Evolutionary conservation across 306 rosid species (phyloP).

Genomic region (Betula pendula): DNA sequence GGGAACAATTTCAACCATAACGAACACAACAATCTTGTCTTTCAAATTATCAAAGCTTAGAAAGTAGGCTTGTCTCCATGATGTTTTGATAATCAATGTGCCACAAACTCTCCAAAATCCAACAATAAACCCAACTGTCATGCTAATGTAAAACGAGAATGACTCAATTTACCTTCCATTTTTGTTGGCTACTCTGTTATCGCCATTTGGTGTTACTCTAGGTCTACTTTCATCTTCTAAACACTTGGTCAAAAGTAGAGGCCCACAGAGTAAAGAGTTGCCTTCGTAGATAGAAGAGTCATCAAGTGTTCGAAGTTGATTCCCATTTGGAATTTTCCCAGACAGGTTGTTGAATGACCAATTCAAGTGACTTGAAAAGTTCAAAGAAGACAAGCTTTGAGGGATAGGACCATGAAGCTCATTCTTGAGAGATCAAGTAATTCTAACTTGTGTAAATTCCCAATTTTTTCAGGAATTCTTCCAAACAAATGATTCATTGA

Average conservation of each 20-base stretch:
- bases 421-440: constrained; percentile 19
- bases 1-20: background rate
- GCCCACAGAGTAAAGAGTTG: constrained; percentile 7
- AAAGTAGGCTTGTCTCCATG: constrained; percentile 24
- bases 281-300: constrained; percentile 14
- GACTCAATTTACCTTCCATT: background rate
- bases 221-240: too few species aligned
- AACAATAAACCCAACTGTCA: background rate
- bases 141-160: background rate
- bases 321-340: constrained; percentile 11
- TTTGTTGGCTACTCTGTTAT: too few species aligned
- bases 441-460: background rate
- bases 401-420: constrained; percentile 7
- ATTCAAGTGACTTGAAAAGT: constrained; percentile 17
- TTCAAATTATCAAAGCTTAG: background rate
- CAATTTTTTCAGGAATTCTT: constrained; percentile 6
- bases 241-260: background rate
- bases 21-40: background rate
- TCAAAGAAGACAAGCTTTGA: constrained; percentile 15
- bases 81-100: background rate
- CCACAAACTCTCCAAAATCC: background rate
- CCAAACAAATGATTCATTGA: constrained; percentile 21
- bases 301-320: constrained; percentile 3
- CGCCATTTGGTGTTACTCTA: too few species aligned
- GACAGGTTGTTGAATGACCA: constrained; percentile 9